A percentile compares a stretch with the other conserved stretches of the same genome.
phyloP scores from a whole-genome alignment of 2,329 filamentous ascomycete species.

The Aureobasidium pullulans region DNA sequence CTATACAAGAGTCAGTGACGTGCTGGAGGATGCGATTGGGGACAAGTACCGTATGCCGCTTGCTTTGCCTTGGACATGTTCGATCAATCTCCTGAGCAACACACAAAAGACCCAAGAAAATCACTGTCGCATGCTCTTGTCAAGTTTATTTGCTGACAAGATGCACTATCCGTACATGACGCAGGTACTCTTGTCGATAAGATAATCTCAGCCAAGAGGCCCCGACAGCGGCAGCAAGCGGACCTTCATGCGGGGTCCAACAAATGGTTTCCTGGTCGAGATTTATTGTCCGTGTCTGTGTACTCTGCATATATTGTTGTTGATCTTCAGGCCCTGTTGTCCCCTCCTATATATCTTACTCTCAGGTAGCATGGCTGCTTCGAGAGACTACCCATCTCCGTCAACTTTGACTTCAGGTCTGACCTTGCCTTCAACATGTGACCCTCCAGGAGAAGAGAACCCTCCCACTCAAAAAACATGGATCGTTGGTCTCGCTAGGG shows the following conservation, averaged over 20 bases:
- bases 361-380: not conserved
- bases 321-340: not conserved
- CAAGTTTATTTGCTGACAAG: not conserved
- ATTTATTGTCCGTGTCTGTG: not conserved
- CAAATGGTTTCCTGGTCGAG: not conserved
- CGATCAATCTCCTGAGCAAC: not conserved
- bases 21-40: not conserved
- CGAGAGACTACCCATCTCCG: constrained; percentile 9
- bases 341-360: not conserved
- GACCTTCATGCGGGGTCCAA: not conserved
- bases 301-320: not conserved
- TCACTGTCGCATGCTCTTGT: not conserved
- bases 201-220: constrained; percentile 1
- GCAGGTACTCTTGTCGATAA: constrained; percentile 7
- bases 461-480: constrained; percentile 73
- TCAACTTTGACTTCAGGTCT: constrained; percentile 30
- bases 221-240: not conserved
- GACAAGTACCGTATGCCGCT: constrained; percentile 14
- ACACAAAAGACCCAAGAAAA: not conserved
- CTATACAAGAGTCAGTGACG: not conserved
- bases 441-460: constrained; percentile 67
- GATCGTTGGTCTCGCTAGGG: constrained; percentile 57
- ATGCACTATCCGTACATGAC: not conserved
- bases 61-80: constrained; percentile 30
- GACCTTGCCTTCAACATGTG: constrained; percentile 73